Evolutionary conservation across 1,284 basidiomycete genomes (phyloP).

Genomic region (Austroboletus olivaceoglutinosus): DNA sequence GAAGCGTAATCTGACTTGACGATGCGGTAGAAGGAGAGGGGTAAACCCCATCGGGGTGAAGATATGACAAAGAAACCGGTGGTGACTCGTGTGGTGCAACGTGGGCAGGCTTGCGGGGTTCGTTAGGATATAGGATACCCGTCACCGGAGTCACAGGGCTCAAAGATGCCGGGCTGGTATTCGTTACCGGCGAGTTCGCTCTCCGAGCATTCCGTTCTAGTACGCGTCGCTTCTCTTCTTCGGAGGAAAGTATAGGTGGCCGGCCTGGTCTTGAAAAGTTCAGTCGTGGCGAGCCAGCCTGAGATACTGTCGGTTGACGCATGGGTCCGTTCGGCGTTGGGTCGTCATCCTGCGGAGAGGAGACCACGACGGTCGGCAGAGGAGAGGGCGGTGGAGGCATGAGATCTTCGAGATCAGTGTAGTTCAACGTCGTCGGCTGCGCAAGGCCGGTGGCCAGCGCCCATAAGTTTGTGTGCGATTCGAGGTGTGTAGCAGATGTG

Average conservation of each 20-base stretch:
- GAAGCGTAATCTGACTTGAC: constrained; percentile 15
- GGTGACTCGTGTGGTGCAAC: constrained; percentile 1
- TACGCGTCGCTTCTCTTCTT: constrained; percentile 58
- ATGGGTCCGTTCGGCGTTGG: constrained; percentile 8
- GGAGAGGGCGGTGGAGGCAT: constrained; percentile 37
- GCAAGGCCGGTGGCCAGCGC: constrained; percentile 5
- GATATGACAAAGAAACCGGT: constrained; percentile 10
- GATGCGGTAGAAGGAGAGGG: constrained; percentile 16
- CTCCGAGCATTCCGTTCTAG: constrained; percentile 55
- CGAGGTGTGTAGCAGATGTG: neutral
- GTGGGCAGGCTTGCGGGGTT: neutral
- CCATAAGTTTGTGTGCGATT: constrained; percentile 16
- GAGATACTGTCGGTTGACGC: constrained; percentile 36
- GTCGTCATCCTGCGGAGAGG: constrained; percentile 32
- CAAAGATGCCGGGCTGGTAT: constrained; percentile 13
- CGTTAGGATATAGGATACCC: constrained; percentile 12
- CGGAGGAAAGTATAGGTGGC: constrained; percentile 43
- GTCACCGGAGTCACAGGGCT: constrained; percentile 23
- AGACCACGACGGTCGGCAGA: constrained; percentile 48
- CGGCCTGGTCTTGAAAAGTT: constrained; percentile 60
- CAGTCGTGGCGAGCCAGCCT: constrained; percentile 33
- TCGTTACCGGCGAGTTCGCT: constrained; percentile 20
- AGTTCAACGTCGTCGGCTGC: constrained; percentile 6
- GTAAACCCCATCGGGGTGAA: constrained; percentile 17
- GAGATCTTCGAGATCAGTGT: constrained; percentile 8